Conservation (phyloP, 164 flowering plant species). For the Amborella trichopoda region DNA sequence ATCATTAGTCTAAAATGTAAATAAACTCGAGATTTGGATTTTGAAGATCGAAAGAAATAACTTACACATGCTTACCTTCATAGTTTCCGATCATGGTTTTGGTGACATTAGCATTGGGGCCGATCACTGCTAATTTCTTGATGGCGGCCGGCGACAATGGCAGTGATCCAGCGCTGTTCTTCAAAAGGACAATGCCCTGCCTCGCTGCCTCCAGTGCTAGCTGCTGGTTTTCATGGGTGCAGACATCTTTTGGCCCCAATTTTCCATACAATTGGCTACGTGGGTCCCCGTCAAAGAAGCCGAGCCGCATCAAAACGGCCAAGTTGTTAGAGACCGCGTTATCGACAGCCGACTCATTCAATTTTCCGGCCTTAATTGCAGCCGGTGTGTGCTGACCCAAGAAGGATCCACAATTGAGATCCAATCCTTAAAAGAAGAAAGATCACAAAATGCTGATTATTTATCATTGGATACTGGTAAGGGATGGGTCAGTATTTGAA, state of each 20-base stretch:
- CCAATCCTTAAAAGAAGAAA: conserved; percentile 39
- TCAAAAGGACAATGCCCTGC: conserved; percentile 86
- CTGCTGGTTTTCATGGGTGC: conserved; percentile 46
- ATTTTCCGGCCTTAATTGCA: conserved; percentile 45
- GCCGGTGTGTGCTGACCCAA: conserved; percentile 46
- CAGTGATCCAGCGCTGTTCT: conserved; percentile 44
- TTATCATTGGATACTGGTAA: no score
- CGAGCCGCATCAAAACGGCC: conserved; percentile 67
- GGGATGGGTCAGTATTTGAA: no score
- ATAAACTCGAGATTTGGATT: no score
- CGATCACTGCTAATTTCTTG: conserved; percentile 76
- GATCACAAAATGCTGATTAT: background rate
- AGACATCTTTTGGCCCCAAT: conserved; percentile 75
- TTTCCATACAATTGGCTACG: conserved; percentile 48
- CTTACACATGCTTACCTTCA: conserved; percentile 51
- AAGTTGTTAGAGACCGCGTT: conserved; percentile 55
- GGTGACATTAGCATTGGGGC: conserved; percentile 91
- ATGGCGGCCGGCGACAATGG: conserved; percentile 54
- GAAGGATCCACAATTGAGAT: conserved; percentile 69
- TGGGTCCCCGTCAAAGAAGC: conserved; percentile 84
- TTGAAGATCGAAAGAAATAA: no score
- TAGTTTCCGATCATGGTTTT: conserved; percentile 91
- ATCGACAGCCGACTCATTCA: conserved; percentile 45
- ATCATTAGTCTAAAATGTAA: background rate
- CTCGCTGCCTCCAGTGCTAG: conserved; percentile 81